phyloP scores from a whole-genome alignment of 768 basidiomycete species.

The Postia placenta region DNA sequence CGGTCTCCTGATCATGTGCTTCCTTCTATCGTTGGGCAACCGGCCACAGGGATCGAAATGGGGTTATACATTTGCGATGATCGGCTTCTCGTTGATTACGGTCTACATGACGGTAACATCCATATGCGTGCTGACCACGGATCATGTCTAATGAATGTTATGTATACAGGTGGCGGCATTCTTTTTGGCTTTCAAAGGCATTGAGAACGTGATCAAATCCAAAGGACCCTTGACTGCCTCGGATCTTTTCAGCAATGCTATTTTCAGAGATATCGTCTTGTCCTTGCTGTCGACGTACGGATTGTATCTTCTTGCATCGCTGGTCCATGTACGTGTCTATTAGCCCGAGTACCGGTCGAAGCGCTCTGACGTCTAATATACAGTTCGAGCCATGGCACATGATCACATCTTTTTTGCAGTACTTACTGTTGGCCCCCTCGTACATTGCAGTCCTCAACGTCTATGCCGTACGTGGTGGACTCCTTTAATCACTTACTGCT shows the following conservation, averaged over 20 bases:
- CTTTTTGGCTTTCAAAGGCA: slow-evolving; percentile 77
- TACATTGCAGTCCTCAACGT: slow-evolving; percentile 94
- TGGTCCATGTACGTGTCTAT: slow-evolving; percentile 69
- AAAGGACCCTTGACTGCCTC: slow-evolving; percentile 42
- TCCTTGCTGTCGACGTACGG: slow-evolving; percentile 86
- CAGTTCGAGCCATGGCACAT: slow-evolving; percentile 98
- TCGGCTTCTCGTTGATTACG: slow-evolving; percentile 88
- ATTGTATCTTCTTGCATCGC: slow-evolving; percentile 74
- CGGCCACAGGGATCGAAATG: slow-evolving; percentile 87
- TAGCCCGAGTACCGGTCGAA: not conserved
- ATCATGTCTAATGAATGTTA: not conserved
- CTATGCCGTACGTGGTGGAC: slow-evolving; percentile 60
- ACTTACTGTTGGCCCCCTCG: slow-evolving; percentile 85
- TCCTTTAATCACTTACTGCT: not conserved
- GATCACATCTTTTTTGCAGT: slow-evolving; percentile 95
- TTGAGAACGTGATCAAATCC: slow-evolving; percentile 49
- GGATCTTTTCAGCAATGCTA: slow-evolving; percentile 68
- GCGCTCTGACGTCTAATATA: slow-evolving; percentile 4
- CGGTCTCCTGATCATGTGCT: slow-evolving; percentile 81
- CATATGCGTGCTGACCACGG: too few relatives aligned
- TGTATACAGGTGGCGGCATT: slow-evolving; percentile 72
- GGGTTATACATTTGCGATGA: slow-evolving; percentile 78
- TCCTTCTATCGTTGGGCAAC: slow-evolving; percentile 85
- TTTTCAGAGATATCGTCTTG: slow-evolving; percentile 82
- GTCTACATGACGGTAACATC: slow-evolving; percentile 93